phyloP scores from a whole-genome alignment of 371 early-diverging fungal genomes.

The Parasitella parasitica region DNA sequence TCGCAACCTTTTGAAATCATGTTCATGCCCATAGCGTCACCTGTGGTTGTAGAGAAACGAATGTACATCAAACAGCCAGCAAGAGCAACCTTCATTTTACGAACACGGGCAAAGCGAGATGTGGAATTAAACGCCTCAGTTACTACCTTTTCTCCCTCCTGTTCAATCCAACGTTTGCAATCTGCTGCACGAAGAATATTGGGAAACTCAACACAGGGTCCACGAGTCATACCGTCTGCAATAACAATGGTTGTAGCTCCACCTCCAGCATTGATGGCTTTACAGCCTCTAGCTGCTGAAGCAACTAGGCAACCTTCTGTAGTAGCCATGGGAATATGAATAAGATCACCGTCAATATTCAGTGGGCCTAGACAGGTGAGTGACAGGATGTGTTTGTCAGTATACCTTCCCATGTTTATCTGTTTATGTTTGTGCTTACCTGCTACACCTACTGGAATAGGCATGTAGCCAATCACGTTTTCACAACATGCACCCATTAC shows the following conservation, averaged over 20 bases:
- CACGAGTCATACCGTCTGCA: slow-evolving; percentile 95
- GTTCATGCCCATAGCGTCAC: slow-evolving; percentile 99
- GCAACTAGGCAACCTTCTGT: slow-evolving; percentile 96
- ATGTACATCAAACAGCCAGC: slow-evolving; percentile 87
- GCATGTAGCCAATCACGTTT: slow-evolving; percentile 95
- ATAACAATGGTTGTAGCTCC: slow-evolving; percentile 86
- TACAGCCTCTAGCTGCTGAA: slow-evolving; percentile 93
- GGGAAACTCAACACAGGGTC: slow-evolving; percentile 91
- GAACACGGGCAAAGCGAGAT: slow-evolving; percentile 85
- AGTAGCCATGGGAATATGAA: slow-evolving; percentile 95
- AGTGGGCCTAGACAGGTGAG: slow-evolving; percentile 46
- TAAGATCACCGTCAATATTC: slow-evolving; percentile 73
- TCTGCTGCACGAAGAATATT: slow-evolving; percentile 66
- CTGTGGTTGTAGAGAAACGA: slow-evolving; percentile 90
- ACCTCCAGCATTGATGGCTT: slow-evolving; percentile 90
- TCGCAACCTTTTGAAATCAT: slow-evolving; percentile 98
- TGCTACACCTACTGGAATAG: slow-evolving; percentile 93
- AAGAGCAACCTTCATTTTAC: slow-evolving; percentile 78
- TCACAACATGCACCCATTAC: slow-evolving; percentile 96
- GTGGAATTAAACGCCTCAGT: slow-evolving; percentile 89
- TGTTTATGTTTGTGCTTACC: slow-evolving; percentile 9
- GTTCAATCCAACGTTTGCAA: slow-evolving; percentile 80
- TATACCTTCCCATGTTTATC: background rate
- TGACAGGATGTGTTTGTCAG: background rate
- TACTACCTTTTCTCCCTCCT: slow-evolving; percentile 61